phyloP scores from a whole-genome alignment of 2,329 filamentous ascomycete genomes.

The Cladorrhinum sp. region DNA sequence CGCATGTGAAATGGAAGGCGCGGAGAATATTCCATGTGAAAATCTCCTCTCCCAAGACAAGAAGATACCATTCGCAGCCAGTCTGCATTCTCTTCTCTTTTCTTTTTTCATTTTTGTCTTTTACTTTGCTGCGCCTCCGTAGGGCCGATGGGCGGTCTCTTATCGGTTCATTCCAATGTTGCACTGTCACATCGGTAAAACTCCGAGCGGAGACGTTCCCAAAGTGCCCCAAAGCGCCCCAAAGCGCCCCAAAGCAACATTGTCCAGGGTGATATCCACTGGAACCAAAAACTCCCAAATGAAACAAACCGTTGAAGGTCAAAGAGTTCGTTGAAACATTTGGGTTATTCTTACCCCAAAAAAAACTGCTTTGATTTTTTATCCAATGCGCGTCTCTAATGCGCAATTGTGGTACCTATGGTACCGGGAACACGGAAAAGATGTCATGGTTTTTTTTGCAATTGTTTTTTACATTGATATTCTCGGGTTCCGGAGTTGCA shows the following conservation, averaged over 20 bases:
- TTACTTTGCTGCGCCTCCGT: background rate
- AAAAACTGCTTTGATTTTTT: too few species aligned
- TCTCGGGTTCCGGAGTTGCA: background rate
- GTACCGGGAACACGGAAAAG: background rate
- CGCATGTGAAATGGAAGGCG: background rate
- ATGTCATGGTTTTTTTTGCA: background rate
- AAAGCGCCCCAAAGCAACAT: background rate
- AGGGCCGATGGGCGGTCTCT: conserved; percentile 1
- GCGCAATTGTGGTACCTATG: background rate
- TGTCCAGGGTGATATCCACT: background rate
- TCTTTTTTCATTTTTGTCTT: background rate
- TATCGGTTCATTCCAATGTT: background rate
- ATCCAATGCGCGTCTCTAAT: too few species aligned
- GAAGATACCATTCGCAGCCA: too few species aligned
- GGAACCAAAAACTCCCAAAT: background rate
- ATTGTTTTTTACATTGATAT: too few species aligned
- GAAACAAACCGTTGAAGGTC: background rate
- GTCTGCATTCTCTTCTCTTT: background rate
- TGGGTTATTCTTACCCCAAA: too few species aligned
- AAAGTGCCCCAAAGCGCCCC: too few species aligned
- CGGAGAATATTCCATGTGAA: background rate
- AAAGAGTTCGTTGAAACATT: background rate
- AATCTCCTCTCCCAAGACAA: background rate
- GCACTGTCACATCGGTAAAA: conserved; percentile 12
- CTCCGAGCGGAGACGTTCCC: conserved; percentile 5